Base-by-base conservation (phyloP, 2,329 filamentous ascomycete species). In the Graphilbum sp. region DNA sequence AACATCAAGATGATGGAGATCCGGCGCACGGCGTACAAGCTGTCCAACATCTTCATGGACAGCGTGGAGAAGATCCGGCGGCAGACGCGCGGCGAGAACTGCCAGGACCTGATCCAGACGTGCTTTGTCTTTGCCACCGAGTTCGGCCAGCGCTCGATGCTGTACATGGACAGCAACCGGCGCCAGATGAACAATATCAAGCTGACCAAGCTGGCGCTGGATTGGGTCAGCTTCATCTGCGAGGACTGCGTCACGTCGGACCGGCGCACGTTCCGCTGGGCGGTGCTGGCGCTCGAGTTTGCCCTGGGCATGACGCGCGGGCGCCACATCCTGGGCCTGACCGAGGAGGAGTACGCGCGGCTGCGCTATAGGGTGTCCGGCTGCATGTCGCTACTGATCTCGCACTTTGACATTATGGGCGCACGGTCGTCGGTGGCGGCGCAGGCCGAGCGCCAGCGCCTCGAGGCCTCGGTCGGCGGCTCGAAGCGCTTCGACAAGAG, bases 61-160 rank as follows among this genome's bases (percentile, higher is more conserved):
- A 95, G 86, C 53, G 90, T 98, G 33, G 85, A 93, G 54, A 85
- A 84, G 45, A 90, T 98, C 46, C 73, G 86, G 45, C 77, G 76
- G 47, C 88, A 98, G 57, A 86, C 86, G 1, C 69, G 72, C 41
- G 83, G 79, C 9, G 72, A 88, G 46, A 80, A 90, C 46, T 94
- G 88, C 54, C 86, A 94, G 50, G 90, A 98, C 52, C 72, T 98
- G 23, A 90, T 98, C 45, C 90, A 98, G 57, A 93, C 86, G 5
- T 98, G 88, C 59, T 98, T 96, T 56, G 82, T 92, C 31, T 98
- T 96, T 51, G 90, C 90, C n/a, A 96, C 90, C 0, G 90, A 98
- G 55, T 98, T 98, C 48, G 90, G 90, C 33, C 88, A 95, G 55
- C 79, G 90, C 46, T 95, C 88, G 2, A 72, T 94, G 36, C 75